phyloP scores from a whole-genome alignment of 306 rosid species.

The Ammopiptanthus mongolicus region DNA sequence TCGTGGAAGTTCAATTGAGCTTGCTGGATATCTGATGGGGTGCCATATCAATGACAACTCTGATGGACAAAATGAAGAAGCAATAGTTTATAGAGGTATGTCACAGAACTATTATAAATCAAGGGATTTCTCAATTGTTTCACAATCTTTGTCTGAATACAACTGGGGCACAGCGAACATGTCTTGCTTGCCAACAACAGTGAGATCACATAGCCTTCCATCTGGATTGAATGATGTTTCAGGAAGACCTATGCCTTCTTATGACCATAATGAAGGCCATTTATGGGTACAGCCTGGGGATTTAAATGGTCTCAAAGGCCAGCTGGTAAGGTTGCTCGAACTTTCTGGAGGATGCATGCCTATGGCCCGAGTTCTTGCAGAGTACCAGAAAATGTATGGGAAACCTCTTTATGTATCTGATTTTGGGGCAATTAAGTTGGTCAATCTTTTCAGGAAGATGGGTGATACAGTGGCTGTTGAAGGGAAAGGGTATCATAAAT shows the following conservation, averaged over 20 bases:
- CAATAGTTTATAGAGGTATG: constrained; percentile 70
- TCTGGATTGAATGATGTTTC: constrained; percentile 55
- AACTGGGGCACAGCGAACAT: constrained; percentile 34
- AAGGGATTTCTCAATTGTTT: constrained; percentile 52
- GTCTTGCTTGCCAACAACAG: constrained; percentile 37
- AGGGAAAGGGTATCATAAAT: constrained; percentile 66
- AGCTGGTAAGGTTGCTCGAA: constrained; percentile 69
- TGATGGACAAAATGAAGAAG: constrained; percentile 69
- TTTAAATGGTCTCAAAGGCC: constrained; percentile 79
- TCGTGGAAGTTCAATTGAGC: constrained; percentile 47
- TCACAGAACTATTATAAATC: constrained; percentile 65
- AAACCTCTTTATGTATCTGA: constrained; percentile 71
- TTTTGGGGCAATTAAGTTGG: constrained; percentile 64
- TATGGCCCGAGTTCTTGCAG: constrained; percentile 57
- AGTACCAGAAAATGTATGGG: constrained; percentile 67
- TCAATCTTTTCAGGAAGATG: constrained; percentile 88
- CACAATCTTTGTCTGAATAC: constrained; percentile 66
- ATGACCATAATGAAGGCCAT: constrained; percentile 50
- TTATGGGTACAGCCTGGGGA: constrained; percentile 86
- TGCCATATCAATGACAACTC: constrained; percentile 50
- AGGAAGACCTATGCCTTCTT: constrained; percentile 39
- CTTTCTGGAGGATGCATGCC: constrained; percentile 78
- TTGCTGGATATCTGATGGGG: constrained; percentile 66
- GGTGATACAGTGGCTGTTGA: constrained; percentile 57
- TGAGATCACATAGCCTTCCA: constrained; percentile 78